Base-by-base conservation (phyloP, 2,329 filamentous ascomycete genomes). In the Tolypocladium tropicale region DNA sequence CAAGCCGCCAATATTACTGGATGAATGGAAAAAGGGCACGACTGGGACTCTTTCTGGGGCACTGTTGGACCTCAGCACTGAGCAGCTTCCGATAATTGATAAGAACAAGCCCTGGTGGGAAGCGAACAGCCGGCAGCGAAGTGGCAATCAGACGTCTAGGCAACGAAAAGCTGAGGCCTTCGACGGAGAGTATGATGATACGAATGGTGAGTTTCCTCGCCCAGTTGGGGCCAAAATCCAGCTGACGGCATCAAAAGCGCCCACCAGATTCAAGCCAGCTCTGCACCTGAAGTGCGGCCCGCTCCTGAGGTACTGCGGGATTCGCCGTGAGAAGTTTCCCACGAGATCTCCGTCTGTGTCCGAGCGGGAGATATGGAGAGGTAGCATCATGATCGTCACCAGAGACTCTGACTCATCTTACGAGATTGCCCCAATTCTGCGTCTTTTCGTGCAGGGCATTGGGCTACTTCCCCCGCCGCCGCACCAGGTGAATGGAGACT, bases 321-420 rank as follows among this genome's bases (percentile, higher is more conserved):
- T 96, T 46, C 83, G 86, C 43, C 78, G 78, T 41, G 83, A 95
- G 71, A 75, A 77, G 64, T 65, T 73, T 52, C 65, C 74, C 0
- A 66, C 59, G 7, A 63, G 67, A 53, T 52, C 65, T 14, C 61
- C 55, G 60, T 61, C 65, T 2, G 56, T 66, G 14, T 55, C 66
- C 0, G 85, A 90, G 48, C 81, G 84, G 53, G 90, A 96, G 64
- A 84, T 93, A 23, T 99, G 94, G 94, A 84, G 92, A 68, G 94
- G 94, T 6, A 95, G 85, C 58, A 80, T 97, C 56, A 91, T 99
- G 90, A 96, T 99, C 64, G 91, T 99, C 25, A 97, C 94, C 0
- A 80, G 85, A 54, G 93, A 99, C 66, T 80, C 83, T 2, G 82
- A 87, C 43, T 97, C 93, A 2, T 88, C 87, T 0, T 96, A 96